Evolutionary conservation across 1,284 basidiomycete genomes (phyloP).

Genomic region (Sporisorium graminicola): DNA sequence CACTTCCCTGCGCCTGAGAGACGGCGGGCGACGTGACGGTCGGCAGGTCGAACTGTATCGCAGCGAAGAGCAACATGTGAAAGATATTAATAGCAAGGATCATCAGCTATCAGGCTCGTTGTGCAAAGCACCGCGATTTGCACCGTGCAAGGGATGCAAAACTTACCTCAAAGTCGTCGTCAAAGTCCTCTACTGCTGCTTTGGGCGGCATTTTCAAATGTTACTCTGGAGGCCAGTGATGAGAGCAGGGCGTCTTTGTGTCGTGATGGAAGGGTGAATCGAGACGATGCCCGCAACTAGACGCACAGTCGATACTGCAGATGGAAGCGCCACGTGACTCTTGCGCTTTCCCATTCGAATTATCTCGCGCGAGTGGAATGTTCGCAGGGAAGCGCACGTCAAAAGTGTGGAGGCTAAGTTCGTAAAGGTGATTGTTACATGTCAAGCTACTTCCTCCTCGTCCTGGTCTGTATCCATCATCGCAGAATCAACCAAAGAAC

Average conservation of each 20-base stretch:
- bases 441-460: not conserved
- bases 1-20: slow-evolving; percentile 28
- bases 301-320: slow-evolving; percentile 20
- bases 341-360: not conserved
- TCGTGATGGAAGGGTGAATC: not conserved
- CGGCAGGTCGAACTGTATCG: slow-evolving; percentile 59
- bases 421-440: not conserved
- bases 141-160: not conserved
- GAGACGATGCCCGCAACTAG: not conserved
- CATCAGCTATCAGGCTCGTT: slow-evolving; percentile 5
- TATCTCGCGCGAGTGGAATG: slow-evolving; percentile 45
- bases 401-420: slow-evolving; percentile 23
- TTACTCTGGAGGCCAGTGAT: not conserved
- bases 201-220: slow-evolving; percentile 49
- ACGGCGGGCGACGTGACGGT: slow-evolving; percentile 47
- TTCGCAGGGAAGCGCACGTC: not conserved
- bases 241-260: not conserved
- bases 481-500: not conserved
- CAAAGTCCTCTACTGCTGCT: slow-evolving; percentile 66
- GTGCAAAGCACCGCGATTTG: not conserved
- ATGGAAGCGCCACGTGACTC: slow-evolving; percentile 34
- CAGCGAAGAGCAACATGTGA: not conserved
- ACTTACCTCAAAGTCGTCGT: slow-evolving; percentile 69
- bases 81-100: not conserved
- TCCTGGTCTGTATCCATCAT: not conserved